Conservation (phyloP, 176 grass and related monocot species). For the Carex myosuroides region DNA sequence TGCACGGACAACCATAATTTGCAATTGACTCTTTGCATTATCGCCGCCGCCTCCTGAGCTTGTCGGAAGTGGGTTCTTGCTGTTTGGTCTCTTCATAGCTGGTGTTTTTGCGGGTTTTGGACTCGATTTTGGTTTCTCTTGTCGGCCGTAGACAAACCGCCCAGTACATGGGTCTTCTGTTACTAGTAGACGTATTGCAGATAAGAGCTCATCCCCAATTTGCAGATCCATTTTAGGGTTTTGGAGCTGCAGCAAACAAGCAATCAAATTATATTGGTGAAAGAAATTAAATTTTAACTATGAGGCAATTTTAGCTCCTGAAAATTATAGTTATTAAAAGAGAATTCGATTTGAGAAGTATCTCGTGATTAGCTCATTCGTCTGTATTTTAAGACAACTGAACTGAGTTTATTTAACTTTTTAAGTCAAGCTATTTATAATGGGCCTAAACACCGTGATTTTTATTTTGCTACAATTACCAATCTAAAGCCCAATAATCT, state of each 20-base stretch:
- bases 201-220: conserved; percentile 74
- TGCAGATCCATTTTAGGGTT: conserved; percentile 81
- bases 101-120: conserved; percentile 39
- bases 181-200: conserved; percentile 67
- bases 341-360: neutral
- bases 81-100: conserved; percentile 31
- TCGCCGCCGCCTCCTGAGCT: conserved; percentile 39
- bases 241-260: conserved; percentile 45
- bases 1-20: conserved; percentile 45
- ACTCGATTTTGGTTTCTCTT: conserved; percentile 53
- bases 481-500: neutral
- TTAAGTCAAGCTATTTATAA: neutral
- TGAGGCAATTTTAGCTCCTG: neutral
- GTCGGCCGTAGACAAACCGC: conserved; percentile 68
- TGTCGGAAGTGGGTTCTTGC: conserved; percentile 39
- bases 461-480: neutral
- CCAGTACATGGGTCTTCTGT: conserved; percentile 74
- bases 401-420: neutral
- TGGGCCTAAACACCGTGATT: neutral
- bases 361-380: neutral
- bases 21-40: conserved; percentile 71
- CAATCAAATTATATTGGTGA: neutral
- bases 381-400: neutral
- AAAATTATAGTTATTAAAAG: neutral
- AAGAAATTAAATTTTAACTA: neutral